Base-by-base conservation (phyloP, 1,284 basidiomycete genomes). In the Grifola frondosa region DNA sequence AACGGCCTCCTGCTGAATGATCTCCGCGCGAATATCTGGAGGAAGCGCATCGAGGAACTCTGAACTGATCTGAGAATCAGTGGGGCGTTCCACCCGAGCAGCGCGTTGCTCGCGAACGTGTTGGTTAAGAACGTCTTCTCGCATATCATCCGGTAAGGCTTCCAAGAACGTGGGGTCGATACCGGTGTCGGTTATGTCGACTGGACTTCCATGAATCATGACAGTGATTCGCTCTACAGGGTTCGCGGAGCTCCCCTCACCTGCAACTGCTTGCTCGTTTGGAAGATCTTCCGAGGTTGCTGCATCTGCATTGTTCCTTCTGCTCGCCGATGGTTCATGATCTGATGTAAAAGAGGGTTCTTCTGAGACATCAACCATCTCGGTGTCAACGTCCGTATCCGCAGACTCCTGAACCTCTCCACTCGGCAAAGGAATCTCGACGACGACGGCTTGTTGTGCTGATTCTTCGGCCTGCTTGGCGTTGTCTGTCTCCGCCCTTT, bases 131-230 rank as follows among this genome's bases (percentile, higher is more conserved):
- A 99, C 94, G 64, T 99, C 97, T 62, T 97, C 96, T 35, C 97
- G 84, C 88, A 99, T 97, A 54, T 99, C 96, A 62, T 99, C 97
- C 0, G 97, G 97, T 20, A 99, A 71, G 15, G 97, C 97, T 67
- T 98, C 94, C 41, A 99, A 72, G 79, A 99, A 99, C 8, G 91
- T 95, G 2, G 95, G 93, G 63, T 99, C 97, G 59, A 99, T 98
- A 7, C 97, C 97, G 12, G 94, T 96, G 59, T 98, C 94, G 8
- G 97, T 99, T 60, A 99, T 99, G 63, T 99, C 97, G 22, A 99
- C 91, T n/a, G 85, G 78, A 50, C 82, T 88, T 36, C 96, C 97
- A 63, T 95, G 88, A 46, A 99, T 91, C 65, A 79, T 77, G 58
- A 98, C 88, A 2, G 88, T 91, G 11, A 95, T 75, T 29, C 94